These are phyloP conservation scores for Aurantiochytrium sp. DNA, from an alignment of 108 stramenopile genomes.

Conservation along the genomic window DNA sequence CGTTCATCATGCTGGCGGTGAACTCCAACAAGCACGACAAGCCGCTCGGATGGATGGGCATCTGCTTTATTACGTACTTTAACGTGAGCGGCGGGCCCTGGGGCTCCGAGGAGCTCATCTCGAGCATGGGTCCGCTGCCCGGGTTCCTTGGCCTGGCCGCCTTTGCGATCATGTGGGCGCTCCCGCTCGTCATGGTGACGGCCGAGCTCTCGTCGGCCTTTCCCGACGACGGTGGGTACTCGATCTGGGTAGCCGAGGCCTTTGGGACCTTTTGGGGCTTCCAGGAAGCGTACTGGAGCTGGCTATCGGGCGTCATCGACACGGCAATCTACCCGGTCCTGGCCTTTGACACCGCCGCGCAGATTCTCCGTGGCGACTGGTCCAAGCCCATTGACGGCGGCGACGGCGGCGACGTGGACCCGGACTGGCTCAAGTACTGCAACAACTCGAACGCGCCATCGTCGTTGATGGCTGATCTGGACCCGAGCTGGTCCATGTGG, in stretches of 20 bases:
- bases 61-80: slow-evolving; percentile 22
- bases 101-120: slow-evolving; percentile 14
- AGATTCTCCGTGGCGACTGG: neutral
- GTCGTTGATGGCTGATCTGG: too few species aligned
- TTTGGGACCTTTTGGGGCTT: slow-evolving; percentile 17
- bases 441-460: neutral
- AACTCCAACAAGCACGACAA: neutral
- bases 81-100: slow-evolving; percentile 23
- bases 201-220: slow-evolving; percentile 19
- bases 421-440: neutral
- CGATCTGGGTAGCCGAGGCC: slow-evolving; percentile 6
- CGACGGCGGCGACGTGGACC: neutral
- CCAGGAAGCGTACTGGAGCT: slow-evolving; percentile 25
- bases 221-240: slow-evolving; percentile 4
- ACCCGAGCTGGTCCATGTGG: neutral
- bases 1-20: neutral
- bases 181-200: neutral
- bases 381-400: neutral
- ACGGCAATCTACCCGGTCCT: slow-evolving; percentile 14
- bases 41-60: neutral
- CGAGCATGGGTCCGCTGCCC: neutral
- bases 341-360: neutral
- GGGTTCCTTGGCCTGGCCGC: neutral
- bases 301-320: slow-evolving; percentile 21
- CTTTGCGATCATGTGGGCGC: neutral